Evolutionary conservation across 306 rosid species (phyloP), one percentile per base, ranked within the genome.

Genomic region (Erythrophleum fordii): DNA sequence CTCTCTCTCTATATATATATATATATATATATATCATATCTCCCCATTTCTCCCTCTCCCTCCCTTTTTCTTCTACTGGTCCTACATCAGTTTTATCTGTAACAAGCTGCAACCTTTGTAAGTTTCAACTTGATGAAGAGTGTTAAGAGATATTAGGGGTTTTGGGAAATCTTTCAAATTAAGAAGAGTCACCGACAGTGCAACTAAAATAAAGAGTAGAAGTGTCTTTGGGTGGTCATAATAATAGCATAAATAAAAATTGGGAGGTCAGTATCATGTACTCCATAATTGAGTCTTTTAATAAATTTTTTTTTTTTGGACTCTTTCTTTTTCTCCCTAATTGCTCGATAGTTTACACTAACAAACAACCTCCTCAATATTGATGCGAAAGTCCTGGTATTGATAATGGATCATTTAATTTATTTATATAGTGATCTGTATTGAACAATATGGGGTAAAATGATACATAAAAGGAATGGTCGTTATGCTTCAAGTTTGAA

Each of bases 361-460:
- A 73, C 72, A 68, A 82, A 76, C 34, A 46, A 46, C 59, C 60
- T 49, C 77, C 73, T 72, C 58, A 17, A 13, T 65, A 72, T 23
- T 58, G 41, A 76, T 71, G 48, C 65, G 51, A 56, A 18, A 48
- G 39, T 34, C 69, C 39, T 56, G 56, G 66, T 20, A 17, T 66
- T 20, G 2, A 9, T 25, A 29, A 64, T 42, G 70, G 76, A 56
- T 39, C 39, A 56, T 35, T 67, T 28, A 45, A 42, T 44, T 28
- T 68, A 31, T 41, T 45, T 12, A 34, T 9, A 35, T 25, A 51
- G 59, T 11, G 35, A 74, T 55, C 44, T 56, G 13, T 14, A 58
- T 35, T 68, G n/a, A 64, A 55, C 9, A 75, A 39, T 12, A 51
- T 16, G 17, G 12, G 4, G 41, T 23, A 35, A 79, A 60, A n/a